Percentiles rank a stretch among this genome's conserved stretches.
Evolutionary conservation across 805 yeast genomes (phyloP).

Genomic region (Saturnispora galanensis): DNA sequence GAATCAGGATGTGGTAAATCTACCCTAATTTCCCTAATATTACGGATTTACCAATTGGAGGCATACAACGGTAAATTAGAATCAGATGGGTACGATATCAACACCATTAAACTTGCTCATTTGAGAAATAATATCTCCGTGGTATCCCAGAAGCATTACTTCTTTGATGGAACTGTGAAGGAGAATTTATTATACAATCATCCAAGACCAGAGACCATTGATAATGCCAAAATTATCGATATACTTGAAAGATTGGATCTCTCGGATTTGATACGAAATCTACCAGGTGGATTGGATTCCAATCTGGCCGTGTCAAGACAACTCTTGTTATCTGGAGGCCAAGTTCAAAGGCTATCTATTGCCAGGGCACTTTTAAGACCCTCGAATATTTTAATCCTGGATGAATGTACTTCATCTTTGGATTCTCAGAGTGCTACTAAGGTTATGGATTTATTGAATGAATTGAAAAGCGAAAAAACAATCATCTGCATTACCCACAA

Average conservation of each 20-base stretch:
- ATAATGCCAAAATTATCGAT: conserved; percentile 27
- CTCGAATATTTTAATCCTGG: conserved; percentile 62
- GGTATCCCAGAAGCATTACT: conserved; percentile 65
- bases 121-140: conserved; percentile 49
- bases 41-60: conserved; percentile 36
- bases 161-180: conserved; percentile 63
- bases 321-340: conserved; percentile 74
- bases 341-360: conserved; percentile 73
- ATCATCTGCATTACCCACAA: conserved; percentile 69
- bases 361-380: conserved; percentile 69
- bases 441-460: conserved; percentile 40
- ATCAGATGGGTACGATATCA: conserved; percentile 37
- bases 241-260: conserved; percentile 41
- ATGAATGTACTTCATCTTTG: conserved; percentile 84
- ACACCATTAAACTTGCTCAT: conserved; percentile 33
- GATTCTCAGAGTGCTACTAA: conserved; percentile 51
- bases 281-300: conserved; percentile 55
- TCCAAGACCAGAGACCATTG: conserved; percentile 11
- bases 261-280: conserved; percentile 39
- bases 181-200: conserved; percentile 66
- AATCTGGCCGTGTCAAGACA: conserved; percentile 37
- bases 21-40: conserved; percentile 50
- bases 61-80: not conserved
- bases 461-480: conserved; percentile 25
- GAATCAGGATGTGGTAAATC: conserved; percentile 91